phyloP scores from a whole-genome alignment of 805 yeast species.

The Ogataea chonburiensis region DNA sequence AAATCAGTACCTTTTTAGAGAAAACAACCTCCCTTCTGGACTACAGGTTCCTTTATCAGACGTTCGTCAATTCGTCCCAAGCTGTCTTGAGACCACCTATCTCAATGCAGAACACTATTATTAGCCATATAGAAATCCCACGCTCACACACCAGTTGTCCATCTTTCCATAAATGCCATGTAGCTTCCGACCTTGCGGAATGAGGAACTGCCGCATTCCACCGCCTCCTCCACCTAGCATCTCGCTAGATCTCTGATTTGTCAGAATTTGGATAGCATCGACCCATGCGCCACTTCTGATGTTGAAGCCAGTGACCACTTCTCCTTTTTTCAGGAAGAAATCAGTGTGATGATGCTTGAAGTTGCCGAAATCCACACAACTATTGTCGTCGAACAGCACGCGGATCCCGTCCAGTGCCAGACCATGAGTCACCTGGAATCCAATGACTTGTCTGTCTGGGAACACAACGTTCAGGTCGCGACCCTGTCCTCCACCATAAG shows the following conservation, averaged over 20 bases:
- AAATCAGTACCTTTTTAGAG: conserved; percentile 19
- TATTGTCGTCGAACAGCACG: conserved; percentile 39
- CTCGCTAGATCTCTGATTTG: conserved; percentile 55
- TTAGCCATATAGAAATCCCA: conserved; percentile 62
- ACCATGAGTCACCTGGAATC: conserved; percentile 70
- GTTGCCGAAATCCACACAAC: conserved; percentile 46
- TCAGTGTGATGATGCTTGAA: conserved; percentile 53
- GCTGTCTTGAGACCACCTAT: conserved; percentile 10
- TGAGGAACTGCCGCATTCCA: conserved; percentile 51
- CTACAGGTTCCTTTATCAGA: conserved; percentile 27
- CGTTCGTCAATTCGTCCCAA: conserved; percentile 19
- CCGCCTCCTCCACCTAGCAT: conserved; percentile 72
- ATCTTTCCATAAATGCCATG: conserved; percentile 72
- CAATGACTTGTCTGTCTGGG: conserved; percentile 33
- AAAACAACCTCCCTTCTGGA: conserved; percentile 26
- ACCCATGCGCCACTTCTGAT: conserved; percentile 85
- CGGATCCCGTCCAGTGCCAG: conserved; percentile 79
- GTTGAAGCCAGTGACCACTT: conserved; percentile 56
- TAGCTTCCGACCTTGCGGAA: conserved; percentile 62
- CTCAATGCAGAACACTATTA: conserved; percentile 1
- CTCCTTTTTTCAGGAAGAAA: conserved; percentile 55
- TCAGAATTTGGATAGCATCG: conserved; percentile 77
- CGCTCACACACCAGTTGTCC: conserved; percentile 69
- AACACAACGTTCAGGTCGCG: conserved; percentile 15
- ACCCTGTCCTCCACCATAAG: conserved; percentile 27